Evolutionary conservation across 345 rosid genomes (phyloP).

Genomic region (Pugionium cornutum): DNA sequence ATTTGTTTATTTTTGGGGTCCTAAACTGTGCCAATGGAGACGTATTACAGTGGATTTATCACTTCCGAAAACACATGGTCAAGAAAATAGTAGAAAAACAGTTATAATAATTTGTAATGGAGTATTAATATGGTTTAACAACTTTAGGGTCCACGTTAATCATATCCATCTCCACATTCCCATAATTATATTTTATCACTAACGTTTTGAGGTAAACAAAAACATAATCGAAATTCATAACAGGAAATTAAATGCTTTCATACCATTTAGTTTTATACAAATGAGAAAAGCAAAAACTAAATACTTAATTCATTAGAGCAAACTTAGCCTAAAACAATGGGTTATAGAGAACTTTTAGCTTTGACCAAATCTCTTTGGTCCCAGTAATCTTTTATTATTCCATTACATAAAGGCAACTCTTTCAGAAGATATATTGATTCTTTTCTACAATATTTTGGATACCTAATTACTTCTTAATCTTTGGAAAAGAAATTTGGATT

Average conservation of each 20-base stretch:
- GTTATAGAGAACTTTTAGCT: slow-evolving; percentile 20
- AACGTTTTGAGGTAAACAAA: neutral
- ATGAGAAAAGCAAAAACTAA: neutral
- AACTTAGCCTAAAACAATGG: slow-evolving; percentile 34
- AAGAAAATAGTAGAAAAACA: neutral
- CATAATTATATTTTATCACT: slow-evolving; percentile 20
- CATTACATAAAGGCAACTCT: slow-evolving; percentile 26
- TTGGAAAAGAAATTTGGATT: neutral
- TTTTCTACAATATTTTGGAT: neutral
- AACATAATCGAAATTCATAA: neutral
- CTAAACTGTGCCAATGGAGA: slow-evolving; percentile 7
- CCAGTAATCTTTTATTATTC: slow-evolving; percentile 32
- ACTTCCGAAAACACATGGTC: slow-evolving; percentile 4
- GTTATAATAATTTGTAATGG: neutral
- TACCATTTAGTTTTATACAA: neutral
- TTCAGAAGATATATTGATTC: neutral
- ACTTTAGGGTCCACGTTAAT: slow-evolving; percentile 51
- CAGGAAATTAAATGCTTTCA: slow-evolving; percentile 13
- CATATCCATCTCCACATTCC: slow-evolving; percentile 52
- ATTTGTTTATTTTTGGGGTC: neutral
- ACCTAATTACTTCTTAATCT: neutral
- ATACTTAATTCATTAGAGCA: slow-evolving; percentile 25
- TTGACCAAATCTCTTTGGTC: slow-evolving; percentile 33
- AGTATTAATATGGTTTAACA: slow-evolving; percentile 1
- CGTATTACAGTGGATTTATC: slow-evolving; percentile 10